A percentile compares a stretch with the other conserved stretches of the same genome.
Evolutionary conservation across 2,329 filamentous ascomycete genomes (phyloP).

Genomic region (Exophiala lecanii-corni): DNA sequence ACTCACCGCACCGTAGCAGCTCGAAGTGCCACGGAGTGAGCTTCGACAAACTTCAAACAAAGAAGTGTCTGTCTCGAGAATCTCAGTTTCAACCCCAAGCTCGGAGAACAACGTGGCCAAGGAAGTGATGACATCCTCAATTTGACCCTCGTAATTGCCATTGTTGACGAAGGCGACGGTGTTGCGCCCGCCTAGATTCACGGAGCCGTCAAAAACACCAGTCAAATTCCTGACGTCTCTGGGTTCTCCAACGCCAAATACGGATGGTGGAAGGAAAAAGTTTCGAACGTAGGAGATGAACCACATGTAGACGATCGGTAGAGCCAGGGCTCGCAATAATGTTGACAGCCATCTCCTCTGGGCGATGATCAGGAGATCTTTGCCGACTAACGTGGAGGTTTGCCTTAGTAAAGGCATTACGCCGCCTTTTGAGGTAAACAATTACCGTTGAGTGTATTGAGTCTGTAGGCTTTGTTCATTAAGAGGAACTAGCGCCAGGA

Average conservation of each 20-base stretch:
- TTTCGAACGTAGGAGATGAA: conserved; percentile 64
- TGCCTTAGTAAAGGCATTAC: conserved; percentile 35
- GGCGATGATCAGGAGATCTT: conserved; percentile 52
- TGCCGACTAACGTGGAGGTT: conserved; percentile 52
- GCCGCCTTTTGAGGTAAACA: no score
- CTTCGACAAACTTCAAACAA: conserved; percentile 60
- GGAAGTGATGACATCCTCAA: conserved; percentile 63
- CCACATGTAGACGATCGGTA: conserved; percentile 48
- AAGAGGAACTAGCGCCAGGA: no score
- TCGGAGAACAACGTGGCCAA: conserved; percentile 53
- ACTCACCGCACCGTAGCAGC: conserved; percentile 66
- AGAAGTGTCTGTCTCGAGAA: conserved; percentile 50
- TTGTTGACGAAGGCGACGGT: conserved; percentile 78
- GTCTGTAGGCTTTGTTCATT: no score
- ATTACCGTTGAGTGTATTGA: no score
- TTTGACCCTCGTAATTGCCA: conserved; percentile 63
- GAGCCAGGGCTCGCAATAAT: conserved; percentile 49
- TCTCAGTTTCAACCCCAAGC: conserved; percentile 52
- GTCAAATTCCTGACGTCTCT: conserved; percentile 58
- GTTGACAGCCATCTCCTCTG: conserved; percentile 51
- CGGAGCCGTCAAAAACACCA: conserved; percentile 53
- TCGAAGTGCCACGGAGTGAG: conserved; percentile 60
- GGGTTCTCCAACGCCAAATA: conserved; percentile 64
- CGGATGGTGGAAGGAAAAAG: conserved; percentile 71
- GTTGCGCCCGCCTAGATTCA: conserved; percentile 52